Evolutionary conservation across 768 basidiomycete species (phyloP).

Genomic region (Mrakia frigida): DNA sequence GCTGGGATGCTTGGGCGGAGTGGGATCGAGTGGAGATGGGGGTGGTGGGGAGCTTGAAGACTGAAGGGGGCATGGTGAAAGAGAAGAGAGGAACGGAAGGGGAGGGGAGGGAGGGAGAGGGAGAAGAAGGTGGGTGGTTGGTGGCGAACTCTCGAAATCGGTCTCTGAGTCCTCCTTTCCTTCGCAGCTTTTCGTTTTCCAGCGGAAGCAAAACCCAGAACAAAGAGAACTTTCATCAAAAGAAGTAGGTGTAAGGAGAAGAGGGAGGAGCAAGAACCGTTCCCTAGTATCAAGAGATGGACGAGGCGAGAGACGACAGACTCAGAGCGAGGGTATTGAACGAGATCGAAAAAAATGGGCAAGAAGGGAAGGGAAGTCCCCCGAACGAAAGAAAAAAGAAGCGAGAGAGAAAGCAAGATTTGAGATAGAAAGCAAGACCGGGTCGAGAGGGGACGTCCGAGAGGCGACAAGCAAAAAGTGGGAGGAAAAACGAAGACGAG

Average conservation of each 20-base stretch:
- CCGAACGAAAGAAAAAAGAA: conserved; percentile 4
- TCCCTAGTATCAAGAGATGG: too few species aligned
- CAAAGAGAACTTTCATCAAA: background rate
- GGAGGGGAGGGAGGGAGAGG: too few species aligned
- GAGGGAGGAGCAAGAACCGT: background rate
- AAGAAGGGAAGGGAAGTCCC: background rate
- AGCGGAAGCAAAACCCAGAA: background rate
- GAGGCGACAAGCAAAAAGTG: background rate
- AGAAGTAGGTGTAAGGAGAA: background rate
- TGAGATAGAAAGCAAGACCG: background rate
- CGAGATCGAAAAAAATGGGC: background rate
- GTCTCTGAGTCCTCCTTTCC: background rate
- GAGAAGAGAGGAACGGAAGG: background rate
- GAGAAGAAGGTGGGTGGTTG: background rate
- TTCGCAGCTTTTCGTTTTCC: background rate
- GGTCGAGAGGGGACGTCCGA: too few species aligned
- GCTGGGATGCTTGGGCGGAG: background rate
- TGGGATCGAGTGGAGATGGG: background rate
- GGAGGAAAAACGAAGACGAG: background rate
- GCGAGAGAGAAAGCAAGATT: background rate
- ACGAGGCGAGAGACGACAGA: background rate
- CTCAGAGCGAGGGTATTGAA: too few species aligned
- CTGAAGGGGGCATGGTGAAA: background rate
- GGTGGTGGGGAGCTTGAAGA: background rate
- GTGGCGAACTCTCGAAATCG: background rate